These are phyloP conservation scores for Sporobolomyces phaffii DNA, from an alignment of 768 basidiomycete species.

Conservation along the genomic window DNA sequence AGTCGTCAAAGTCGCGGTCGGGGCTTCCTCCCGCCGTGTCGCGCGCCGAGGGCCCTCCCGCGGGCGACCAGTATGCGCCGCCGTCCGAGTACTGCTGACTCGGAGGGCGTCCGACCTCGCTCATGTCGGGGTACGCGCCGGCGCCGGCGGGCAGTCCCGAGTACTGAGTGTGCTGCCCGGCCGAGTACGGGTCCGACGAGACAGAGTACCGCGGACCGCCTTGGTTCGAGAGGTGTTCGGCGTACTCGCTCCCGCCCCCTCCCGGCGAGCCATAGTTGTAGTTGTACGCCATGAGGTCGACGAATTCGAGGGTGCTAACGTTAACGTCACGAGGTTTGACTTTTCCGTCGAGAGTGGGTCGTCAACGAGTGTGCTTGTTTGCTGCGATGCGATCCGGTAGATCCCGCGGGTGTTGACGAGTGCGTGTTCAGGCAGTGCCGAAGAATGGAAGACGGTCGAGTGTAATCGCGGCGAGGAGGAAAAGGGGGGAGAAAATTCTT, in stretches of 20 bases:
- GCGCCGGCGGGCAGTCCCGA: conserved; percentile 8
- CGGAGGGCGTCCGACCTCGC: not conserved
- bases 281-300: conserved; percentile 16
- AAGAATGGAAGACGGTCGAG: too few relatives aligned
- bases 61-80: conserved; percentile 27
- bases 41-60: not conserved
- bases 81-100: not conserved
- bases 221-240: conserved; percentile 6
- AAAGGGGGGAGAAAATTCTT: too few relatives aligned
- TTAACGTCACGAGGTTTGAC: too few relatives aligned
- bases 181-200: not conserved
- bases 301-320: too few relatives aligned
- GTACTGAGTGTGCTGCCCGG: not conserved
- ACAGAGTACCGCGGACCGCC: not conserved
- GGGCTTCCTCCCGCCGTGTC: conserved; percentile 4
- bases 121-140: conserved; percentile 20
- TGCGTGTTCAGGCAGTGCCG: too few relatives aligned
- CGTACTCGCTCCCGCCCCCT: not conserved
- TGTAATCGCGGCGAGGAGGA: too few relatives aligned
- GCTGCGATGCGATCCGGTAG: too few relatives aligned
- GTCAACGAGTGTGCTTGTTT: too few relatives aligned
- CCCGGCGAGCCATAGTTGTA: conserved; percentile 1
- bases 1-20: conserved; percentile 14
- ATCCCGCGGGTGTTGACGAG: too few relatives aligned
- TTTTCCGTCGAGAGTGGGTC: too few relatives aligned